Evolutionary conservation across 805 yeast genomes (phyloP).

Genomic region (Dipodascus geniculatus): DNA sequence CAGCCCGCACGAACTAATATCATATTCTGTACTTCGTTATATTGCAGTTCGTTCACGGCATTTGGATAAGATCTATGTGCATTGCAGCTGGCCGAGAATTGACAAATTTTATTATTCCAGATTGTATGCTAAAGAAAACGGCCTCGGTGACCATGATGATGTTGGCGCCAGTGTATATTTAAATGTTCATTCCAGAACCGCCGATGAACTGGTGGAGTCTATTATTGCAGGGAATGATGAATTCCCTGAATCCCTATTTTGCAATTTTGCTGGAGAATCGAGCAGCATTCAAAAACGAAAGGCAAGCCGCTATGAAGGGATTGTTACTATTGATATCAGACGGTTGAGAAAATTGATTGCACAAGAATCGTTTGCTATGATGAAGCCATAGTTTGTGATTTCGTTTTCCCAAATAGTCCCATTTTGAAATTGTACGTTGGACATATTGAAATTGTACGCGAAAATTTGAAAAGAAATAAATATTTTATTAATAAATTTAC

Average conservation of each 20-base stretch:
- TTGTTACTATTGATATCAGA: neutral
- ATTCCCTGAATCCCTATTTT: neutral
- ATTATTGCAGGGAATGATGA: constrained; percentile 1
- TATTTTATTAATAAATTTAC: neutral
- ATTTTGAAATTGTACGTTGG: too few relatives aligned
- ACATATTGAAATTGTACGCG: too few relatives aligned
- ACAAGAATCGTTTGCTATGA: neutral
- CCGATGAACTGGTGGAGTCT: neutral
- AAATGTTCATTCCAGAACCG: neutral
- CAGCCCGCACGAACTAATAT: neutral
- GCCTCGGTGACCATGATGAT: neutral
- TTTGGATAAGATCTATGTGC: neutral
- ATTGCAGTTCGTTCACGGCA: neutral
- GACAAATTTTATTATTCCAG: neutral
- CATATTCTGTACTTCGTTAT: neutral
- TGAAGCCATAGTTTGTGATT: neutral
- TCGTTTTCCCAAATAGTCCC: too few relatives aligned
- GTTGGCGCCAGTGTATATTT: neutral
- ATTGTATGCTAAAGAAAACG: neutral
- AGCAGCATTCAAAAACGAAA: neutral
- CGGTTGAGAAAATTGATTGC: neutral
- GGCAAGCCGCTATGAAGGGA: neutral
- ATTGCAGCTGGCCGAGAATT: neutral
- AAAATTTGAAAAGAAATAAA: too few relatives aligned
- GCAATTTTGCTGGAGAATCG: neutral